phyloP scores from a whole-genome alignment of 2,329 filamentous ascomycete species.

The Magnaporthiopsis poae region DNA sequence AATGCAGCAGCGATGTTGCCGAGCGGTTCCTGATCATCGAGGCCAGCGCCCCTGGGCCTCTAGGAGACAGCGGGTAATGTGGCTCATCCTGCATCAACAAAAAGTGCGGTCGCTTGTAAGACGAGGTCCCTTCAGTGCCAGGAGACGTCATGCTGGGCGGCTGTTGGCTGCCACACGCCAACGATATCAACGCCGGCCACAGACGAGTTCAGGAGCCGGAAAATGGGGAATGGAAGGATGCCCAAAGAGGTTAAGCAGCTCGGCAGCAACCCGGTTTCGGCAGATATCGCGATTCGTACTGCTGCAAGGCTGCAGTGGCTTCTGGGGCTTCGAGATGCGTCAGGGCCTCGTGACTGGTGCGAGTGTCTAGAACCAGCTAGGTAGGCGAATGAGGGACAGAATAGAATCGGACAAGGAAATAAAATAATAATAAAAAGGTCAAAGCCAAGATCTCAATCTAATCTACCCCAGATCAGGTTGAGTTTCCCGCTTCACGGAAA shows the following conservation, averaged over 20 bases:
- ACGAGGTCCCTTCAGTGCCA: slow-evolving; percentile 10
- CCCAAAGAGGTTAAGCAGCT: background rate
- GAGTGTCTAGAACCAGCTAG: background rate
- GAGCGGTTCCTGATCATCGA: slow-evolving; percentile 35
- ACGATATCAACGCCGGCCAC: background rate
- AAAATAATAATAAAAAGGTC: background rate
- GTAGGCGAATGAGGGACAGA: background rate
- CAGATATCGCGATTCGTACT: background rate
- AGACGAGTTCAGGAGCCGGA: background rate
- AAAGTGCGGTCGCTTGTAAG: slow-evolving; percentile 18
- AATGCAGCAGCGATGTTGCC: slow-evolving; percentile 14
- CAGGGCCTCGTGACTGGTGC: background rate
- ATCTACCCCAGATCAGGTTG: background rate
- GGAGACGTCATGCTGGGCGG: slow-evolving; percentile 17
- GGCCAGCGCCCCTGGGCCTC: slow-evolving; percentile 24
- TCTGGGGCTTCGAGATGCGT: background rate
- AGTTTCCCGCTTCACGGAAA: background rate
- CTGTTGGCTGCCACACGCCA: background rate
- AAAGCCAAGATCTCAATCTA: background rate
- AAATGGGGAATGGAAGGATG: background rate
- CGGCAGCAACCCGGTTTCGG: background rate
- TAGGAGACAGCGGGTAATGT: slow-evolving; percentile 45
- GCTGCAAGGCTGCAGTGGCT: background rate
- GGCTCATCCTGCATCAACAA: slow-evolving; percentile 33
- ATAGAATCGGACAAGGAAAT: background rate